phyloP scores from a whole-genome alignment of 441 rosid species.

The Viola pubescens region DNA sequence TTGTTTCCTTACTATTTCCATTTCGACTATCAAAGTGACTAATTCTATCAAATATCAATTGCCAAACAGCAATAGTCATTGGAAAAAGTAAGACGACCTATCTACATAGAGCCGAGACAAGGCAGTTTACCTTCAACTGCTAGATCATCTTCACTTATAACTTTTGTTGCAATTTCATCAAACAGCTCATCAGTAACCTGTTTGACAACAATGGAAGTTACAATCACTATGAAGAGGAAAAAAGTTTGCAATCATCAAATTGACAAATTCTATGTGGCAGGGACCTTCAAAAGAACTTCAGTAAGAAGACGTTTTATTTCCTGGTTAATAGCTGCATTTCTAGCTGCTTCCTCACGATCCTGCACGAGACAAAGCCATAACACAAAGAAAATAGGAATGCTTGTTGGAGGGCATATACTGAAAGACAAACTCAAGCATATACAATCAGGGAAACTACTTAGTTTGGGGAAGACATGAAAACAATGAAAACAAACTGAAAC shows the following conservation, averaged over 20 bases:
- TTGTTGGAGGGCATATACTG: not conserved
- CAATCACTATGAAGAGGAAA: slow-evolving; percentile 13
- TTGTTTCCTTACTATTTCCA: too few relatives aligned
- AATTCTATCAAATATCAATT: too few relatives aligned
- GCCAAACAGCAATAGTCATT: too few relatives aligned
- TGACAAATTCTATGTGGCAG: slow-evolving; percentile 21
- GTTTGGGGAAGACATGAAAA: too few relatives aligned
- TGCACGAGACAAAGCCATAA: slow-evolving; percentile 30
- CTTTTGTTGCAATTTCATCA: slow-evolving; percentile 89
- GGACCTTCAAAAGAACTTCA: slow-evolving; percentile 93
- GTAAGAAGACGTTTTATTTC: slow-evolving; percentile 93
- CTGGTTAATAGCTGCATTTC: slow-evolving; percentile 67
- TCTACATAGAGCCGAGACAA: slow-evolving; percentile 8
- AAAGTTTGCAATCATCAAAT: slow-evolving; percentile 6
- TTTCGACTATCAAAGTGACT: too few relatives aligned
- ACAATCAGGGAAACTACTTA: too few relatives aligned
- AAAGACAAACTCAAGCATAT: not conserved
- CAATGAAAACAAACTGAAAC: too few relatives aligned
- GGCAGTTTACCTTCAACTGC: slow-evolving; percentile 44
- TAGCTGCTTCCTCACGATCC: slow-evolving; percentile 75
- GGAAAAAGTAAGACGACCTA: too few relatives aligned
- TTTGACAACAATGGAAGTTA: slow-evolving; percentile 23
- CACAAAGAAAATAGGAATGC: not conserved
- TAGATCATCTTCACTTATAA: slow-evolving; percentile 67
- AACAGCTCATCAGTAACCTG: slow-evolving; percentile 93